Evolutionary conservation across 768 basidiomycete genomes (phyloP), one percentile per base, ranked within the genome.

Genomic region (Mycena epipterygia): DNA sequence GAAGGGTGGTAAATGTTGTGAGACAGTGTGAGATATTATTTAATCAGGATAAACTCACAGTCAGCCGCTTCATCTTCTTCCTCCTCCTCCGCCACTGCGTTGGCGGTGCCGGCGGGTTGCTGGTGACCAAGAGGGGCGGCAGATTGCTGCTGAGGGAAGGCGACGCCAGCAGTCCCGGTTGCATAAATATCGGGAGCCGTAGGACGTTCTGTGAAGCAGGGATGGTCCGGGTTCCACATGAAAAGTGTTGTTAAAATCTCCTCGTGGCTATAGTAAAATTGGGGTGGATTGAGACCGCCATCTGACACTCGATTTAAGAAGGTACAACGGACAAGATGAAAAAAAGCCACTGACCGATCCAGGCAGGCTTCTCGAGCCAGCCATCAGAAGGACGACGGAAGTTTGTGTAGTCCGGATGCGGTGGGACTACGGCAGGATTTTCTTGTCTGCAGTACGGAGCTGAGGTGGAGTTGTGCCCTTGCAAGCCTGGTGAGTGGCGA

Each of bases 331-430:
- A 25, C 27, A 21, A 33, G 11, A 30, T 52, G 57, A 6, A 53
- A 29, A 29, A 44, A 12, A 44, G 42, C 13, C 19, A 56, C 41
- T 5, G 37, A 74, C 73, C 73, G 17, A 74, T 72, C 61, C 62
- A 74, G 8, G 65, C 64, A 19, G 73, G 73, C 21, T 74, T 68
- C 21, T 53, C 41, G 35, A 74, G 67, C 73, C 73, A 74, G 44
- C 17, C 30, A 12, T 68, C 60, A n/a, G 73, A 74, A 5, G 73
- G 46, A 53, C 57, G 67, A 35, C 46, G 67, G 49, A 51, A 19
- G 27, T 51, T 25, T 25, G 25, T 29, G 49, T 51, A 51, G 29
- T 51, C 49, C 19, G 49, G 49, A 25, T 19, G 49, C 7, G 49
- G 49, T 25, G 49, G 49, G n/a, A 51, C 16, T 8, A 16, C 37